Evolutionary conservation across 2,329 filamentous ascomycete species (phyloP), one percentile per base, ranked within the genome.

Genomic region (Talaromyces rugulosus): DNA sequence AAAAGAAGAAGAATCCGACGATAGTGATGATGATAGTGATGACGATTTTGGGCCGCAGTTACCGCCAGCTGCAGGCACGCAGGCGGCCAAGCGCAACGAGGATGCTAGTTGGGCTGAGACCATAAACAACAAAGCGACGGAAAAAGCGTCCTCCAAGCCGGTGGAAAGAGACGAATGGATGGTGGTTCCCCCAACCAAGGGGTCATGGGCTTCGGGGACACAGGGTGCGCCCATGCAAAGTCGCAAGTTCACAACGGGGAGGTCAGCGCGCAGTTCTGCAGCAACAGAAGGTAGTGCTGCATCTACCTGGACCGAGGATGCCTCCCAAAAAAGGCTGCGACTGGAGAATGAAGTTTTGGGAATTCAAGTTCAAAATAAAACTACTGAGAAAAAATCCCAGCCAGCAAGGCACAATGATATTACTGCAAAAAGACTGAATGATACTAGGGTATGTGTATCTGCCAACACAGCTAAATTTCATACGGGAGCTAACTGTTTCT

Each of bases 241-340:
- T 65, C 88, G 91, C 64, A 92, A 90, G 66, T 97, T 96, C 80
- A 87, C 90, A 57, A 89, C 89, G 0, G 85, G 86, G 8, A 87
- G 86, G 71, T 80, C 82, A 5, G 80, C 85, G 1, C 81, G 80
- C 64, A 79, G 75, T 8, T 69, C 76, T 4, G 65, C 67, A 28
- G 75, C 76, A 4, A 73, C 72, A n/a, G 75, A 74, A 8, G 73
- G 74, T 40, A 73, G 74, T 42, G 74, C 68, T 16, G 74, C 73
- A 67, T 87, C 85, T 33, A 86, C 92, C 58, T 97, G 93, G 93
- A 95, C 92, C 0, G 93, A 97, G 75, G 96, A 92, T 8, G 89
- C 91, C 0, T 90, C 93, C 71, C 85, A 96, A 76, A 96, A 96
- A 76, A 85, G 89, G 59, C 87, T 89, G 75, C 83, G 91, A 55